Evolutionary conservation across 768 basidiomycete genomes (phyloP).

Genomic region (Multifurca ochricompacta): DNA sequence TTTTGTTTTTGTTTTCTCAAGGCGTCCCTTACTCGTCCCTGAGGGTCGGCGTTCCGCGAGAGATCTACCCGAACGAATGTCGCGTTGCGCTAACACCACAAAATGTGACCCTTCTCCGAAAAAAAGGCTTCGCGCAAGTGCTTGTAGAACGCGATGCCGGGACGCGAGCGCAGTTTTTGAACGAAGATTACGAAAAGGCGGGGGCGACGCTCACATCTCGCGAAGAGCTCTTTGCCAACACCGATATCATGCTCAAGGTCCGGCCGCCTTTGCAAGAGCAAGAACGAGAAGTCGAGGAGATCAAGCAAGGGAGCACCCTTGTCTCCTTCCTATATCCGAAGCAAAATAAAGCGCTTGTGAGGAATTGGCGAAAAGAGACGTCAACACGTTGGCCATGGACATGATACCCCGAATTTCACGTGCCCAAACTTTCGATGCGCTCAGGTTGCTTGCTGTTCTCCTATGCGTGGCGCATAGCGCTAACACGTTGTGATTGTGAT

Average conservation of each 20-base stretch:
- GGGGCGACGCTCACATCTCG: conserved; percentile 72
- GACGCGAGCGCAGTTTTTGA: conserved; percentile 64
- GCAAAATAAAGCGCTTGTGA: conserved; percentile 76
- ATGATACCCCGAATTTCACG: conserved; percentile 87
- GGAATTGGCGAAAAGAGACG: conserved; percentile 52
- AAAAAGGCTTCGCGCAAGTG: conserved; percentile 74
- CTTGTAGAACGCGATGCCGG: conserved; percentile 72
- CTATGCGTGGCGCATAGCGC: too few relatives aligned
- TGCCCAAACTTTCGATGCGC: conserved; percentile 83
- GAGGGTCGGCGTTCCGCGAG: conserved; percentile 68
- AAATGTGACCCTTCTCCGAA: conserved; percentile 63
- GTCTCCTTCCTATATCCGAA: conserved; percentile 81
- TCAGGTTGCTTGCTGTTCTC: too few relatives aligned
- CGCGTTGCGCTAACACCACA: conserved; percentile 78
- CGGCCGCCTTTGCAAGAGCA: conserved; percentile 59
- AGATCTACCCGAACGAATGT: conserved; percentile 69
- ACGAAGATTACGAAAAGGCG: conserved; percentile 70
- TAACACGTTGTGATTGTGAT: too few relatives aligned
- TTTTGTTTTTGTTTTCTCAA: too few relatives aligned
- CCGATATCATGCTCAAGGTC: conserved; percentile 84
- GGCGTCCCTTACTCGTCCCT: conserved; percentile 64
- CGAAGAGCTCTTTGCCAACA: conserved; percentile 55
- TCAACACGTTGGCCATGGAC: conserved; percentile 84
- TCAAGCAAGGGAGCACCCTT: conserved; percentile 71
- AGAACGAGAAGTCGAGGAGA: conserved; percentile 50